A percentile compares a stretch with the other conserved stretches of the same genome.
Evolutionary conservation across 441 rosid genomes (phyloP).

Genomic region (Capsella rubella): DNA sequence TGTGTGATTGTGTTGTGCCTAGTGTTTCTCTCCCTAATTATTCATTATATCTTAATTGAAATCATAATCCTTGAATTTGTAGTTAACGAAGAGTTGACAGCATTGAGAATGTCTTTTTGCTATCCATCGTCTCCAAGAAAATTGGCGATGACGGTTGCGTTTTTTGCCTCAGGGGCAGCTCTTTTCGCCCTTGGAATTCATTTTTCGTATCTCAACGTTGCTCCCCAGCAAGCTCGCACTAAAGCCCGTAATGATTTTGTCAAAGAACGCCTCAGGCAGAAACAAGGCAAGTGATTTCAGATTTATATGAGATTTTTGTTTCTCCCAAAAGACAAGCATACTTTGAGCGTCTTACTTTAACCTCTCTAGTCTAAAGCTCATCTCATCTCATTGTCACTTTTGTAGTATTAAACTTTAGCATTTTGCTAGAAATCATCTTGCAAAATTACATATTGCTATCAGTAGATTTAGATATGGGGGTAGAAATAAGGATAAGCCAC

Average conservation of each 20-base stretch:
- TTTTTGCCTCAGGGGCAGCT: conserved; percentile 59
- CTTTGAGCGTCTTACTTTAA: too few relatives aligned
- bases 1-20: not conserved
- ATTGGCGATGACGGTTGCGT: conserved; percentile 61
- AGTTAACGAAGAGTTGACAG: conserved; percentile 26
- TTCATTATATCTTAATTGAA: not conserved
- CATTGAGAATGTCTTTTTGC: conserved; percentile 55
- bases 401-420: not conserved
- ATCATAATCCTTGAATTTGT: not conserved
- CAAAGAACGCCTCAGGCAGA: conserved; percentile 59
- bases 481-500: conserved; percentile 2
- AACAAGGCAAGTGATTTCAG: conserved; percentile 50
- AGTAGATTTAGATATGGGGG: too few relatives aligned
- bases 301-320: not conserved
- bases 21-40: too few relatives aligned
- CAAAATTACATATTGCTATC: not conserved
- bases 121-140: conserved; percentile 69
- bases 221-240: conserved; percentile 78
- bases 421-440: not conserved
- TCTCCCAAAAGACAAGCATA: not conserved
- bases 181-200: conserved; percentile 56
- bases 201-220: conserved; percentile 54
- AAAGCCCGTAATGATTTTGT: conserved; percentile 78
- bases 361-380: not conserved
- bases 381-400: not conserved